These are phyloP conservation scores for Abortiporus biennis DNA, from an alignment of 1,284 basidiomycete species.

Conservation along the genomic window DNA sequence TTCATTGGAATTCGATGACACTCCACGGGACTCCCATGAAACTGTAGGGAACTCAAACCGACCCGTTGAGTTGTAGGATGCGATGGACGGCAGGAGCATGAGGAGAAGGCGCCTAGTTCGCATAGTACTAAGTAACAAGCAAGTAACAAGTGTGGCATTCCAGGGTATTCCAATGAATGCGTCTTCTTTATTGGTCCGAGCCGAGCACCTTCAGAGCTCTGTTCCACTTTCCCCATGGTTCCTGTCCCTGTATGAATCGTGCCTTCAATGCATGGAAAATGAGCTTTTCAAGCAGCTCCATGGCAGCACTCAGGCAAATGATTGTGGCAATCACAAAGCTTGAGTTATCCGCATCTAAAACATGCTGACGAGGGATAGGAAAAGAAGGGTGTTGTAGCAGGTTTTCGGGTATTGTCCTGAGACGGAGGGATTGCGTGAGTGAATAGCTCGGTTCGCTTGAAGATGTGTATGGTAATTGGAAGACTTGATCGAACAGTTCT, in stretches of 20 bases:
- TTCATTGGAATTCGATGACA: no score
- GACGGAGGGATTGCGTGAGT: conserved; percentile 14
- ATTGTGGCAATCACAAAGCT: conserved; percentile 10
- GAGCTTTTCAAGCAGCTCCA: conserved; percentile 11
- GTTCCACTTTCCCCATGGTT: conserved; percentile 22
- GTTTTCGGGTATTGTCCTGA: conserved; percentile 9
- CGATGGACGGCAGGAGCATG: no score
- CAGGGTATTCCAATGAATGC: no score
- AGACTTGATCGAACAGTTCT: conserved; percentile 9
- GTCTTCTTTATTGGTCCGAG: no score
- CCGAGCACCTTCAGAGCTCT: conserved; percentile 14
- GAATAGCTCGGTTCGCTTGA: background rate
- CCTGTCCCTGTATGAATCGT: conserved; percentile 21
- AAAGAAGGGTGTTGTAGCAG: background rate
- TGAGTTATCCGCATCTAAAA: conserved; percentile 12
- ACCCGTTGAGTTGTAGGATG: no score
- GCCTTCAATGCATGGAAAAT: conserved; percentile 14
- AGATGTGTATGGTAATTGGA: conserved; percentile 2
- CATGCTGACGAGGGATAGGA: conserved; percentile 11
- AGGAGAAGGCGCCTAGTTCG: no score
- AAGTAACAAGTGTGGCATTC: no score
- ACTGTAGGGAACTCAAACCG: no score
- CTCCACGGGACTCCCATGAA: no score
- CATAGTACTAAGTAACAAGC: no score
- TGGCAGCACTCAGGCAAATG: background rate